Conservation (phyloP, 2,329 filamentous ascomycete genomes). For the Penicillium sumatraense region DNA sequence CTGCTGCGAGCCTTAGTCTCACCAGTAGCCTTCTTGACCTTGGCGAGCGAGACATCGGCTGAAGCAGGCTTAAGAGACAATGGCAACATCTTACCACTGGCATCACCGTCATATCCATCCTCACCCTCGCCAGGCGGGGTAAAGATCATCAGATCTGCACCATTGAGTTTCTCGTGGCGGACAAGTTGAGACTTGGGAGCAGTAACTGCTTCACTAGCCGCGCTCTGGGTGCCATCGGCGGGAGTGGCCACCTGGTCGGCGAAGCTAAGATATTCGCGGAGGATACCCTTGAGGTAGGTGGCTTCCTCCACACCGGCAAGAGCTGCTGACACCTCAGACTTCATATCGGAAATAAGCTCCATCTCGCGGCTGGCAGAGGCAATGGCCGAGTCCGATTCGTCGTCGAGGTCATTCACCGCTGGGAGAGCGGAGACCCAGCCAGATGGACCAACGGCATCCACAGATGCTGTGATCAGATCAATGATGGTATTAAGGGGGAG, state of each 20-base stretch:
- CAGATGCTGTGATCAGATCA: conserved; percentile 48
- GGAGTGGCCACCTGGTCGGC: conserved; percentile 32
- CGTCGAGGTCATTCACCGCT: conserved; percentile 32
- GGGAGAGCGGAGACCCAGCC: conserved; percentile 51
- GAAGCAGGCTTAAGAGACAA: conserved; percentile 70
- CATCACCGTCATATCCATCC: conserved; percentile 37
- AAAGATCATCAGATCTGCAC: conserved; percentile 42
- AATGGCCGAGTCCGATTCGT: conserved; percentile 21
- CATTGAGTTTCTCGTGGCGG: conserved; percentile 45
- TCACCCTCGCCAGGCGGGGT: conserved; percentile 30
- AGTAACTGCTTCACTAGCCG: conserved; percentile 14
- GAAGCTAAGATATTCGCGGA: conserved; percentile 52
- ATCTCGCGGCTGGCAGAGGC: conserved; percentile 41
- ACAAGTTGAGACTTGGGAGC: conserved; percentile 29
- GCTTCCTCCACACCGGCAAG: conserved; percentile 54
- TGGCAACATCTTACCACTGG: conserved; percentile 61
- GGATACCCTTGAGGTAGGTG: conserved; percentile 51
- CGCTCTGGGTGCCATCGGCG: neutral
- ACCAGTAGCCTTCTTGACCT: conserved; percentile 66
- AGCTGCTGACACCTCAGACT: conserved; percentile 53
- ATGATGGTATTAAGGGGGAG: conserved; percentile 46
- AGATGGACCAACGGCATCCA: conserved; percentile 54
- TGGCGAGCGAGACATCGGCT: conserved; percentile 48
- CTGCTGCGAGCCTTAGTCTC: conserved; percentile 71
- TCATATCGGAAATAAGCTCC: conserved; percentile 52